Percentiles rank a stretch among this genome's conserved stretches.
Evolutionary conservation across 2,329 filamentous ascomycete genomes (phyloP).

Genomic region (Aplosporella prunicola): DNA sequence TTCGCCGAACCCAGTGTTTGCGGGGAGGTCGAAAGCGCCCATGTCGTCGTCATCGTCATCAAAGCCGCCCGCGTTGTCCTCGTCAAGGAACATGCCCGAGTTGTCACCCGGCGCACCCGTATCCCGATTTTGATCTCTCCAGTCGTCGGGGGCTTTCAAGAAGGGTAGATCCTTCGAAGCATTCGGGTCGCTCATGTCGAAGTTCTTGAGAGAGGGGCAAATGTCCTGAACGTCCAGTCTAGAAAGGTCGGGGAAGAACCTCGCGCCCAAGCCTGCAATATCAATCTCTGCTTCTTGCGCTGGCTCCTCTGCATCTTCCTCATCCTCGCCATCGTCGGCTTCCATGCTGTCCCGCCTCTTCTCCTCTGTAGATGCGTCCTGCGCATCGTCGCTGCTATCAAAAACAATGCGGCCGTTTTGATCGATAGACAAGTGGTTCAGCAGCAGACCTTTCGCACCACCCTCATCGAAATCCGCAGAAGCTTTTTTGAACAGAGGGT

Average conservation of each 20-base stretch:
- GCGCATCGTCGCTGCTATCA: constrained; percentile 85
- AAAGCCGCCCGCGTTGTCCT: constrained; percentile 75
- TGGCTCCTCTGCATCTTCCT: constrained; percentile 27
- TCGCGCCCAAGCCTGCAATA: constrained; percentile 60
- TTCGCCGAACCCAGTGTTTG: constrained; percentile 80
- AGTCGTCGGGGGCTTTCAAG: constrained; percentile 79
- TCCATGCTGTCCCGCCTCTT: constrained; percentile 28
- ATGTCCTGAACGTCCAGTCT: constrained; percentile 78
- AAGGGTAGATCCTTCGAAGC: constrained; percentile 86
- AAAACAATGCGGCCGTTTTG: constrained; percentile 88
- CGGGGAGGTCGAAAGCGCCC: constrained; percentile 50
- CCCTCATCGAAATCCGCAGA: constrained; percentile 98
- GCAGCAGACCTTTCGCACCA: constrained; percentile 83
- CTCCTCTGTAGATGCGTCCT: constrained; percentile 33
- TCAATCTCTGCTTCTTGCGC: constrained; percentile 50
- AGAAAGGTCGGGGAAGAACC: constrained; percentile 77
- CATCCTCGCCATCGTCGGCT: constrained; percentile 29
- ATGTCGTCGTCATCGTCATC: constrained; percentile 64
- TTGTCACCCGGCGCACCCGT: constrained; percentile 45
- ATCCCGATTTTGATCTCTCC: constrained; percentile 61
- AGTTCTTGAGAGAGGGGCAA: constrained; percentile 88
- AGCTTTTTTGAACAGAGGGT: constrained; percentile 98
- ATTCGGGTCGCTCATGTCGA: constrained; percentile 79
- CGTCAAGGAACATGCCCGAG: constrained; percentile 74
- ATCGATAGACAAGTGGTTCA: constrained; percentile 97